Evolutionary conservation across 208 protist genomes (phyloP), one percentile per base, ranked within the genome.

Genomic region (Leptomonas pyrrhocoris): DNA sequence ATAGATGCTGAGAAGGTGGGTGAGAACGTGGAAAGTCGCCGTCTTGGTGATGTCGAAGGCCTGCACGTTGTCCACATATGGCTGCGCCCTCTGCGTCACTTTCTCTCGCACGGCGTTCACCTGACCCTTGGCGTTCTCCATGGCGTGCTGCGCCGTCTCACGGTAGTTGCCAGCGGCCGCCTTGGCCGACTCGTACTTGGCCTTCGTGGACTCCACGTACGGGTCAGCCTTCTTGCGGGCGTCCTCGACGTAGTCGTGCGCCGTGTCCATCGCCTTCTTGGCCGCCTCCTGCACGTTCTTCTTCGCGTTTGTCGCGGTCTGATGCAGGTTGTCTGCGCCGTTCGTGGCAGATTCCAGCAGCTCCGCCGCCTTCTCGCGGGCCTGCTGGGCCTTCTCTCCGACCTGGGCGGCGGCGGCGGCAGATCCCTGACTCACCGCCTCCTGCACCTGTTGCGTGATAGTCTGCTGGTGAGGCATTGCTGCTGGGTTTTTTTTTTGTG

Each of bases 21-120:
- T 79, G 0, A 81, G 12, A 2, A 58, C 65, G 42, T 71, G 63
- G 54, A 92, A 80, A 50, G 73, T 5, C 1, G 56, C 54, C 21
- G 81, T 84, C 54, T 81, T 74, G 38, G 81, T 83, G 43, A 86
- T 45, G 65, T 86, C 81, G 38, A 86, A 84, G 13, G 55, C 31
- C 18, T 81, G 51, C 27, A 77, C 77, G 46, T 73, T 61, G 60
- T 74, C 34, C 59, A 72, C 31, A 31, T 64, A 75, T 3, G 70
- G 70, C 64, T 77, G 62, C 36, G 74, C 54, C 36, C 70, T 66
- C 36, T 59, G 53, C n/a, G 73, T 45, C 30, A 84, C 68, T 25
- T 55, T 51, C 19, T 63, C 61, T 18, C 71, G 67, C 65, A 71
- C 69, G 28, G 61, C 61, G 11, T 76, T 73, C 40, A 77, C 68